These are phyloP conservation scores for Physcomitrium patens DNA, from an alignment of 225 moss, liverwort and hornwort species.

Conservation along the genomic window DNA sequence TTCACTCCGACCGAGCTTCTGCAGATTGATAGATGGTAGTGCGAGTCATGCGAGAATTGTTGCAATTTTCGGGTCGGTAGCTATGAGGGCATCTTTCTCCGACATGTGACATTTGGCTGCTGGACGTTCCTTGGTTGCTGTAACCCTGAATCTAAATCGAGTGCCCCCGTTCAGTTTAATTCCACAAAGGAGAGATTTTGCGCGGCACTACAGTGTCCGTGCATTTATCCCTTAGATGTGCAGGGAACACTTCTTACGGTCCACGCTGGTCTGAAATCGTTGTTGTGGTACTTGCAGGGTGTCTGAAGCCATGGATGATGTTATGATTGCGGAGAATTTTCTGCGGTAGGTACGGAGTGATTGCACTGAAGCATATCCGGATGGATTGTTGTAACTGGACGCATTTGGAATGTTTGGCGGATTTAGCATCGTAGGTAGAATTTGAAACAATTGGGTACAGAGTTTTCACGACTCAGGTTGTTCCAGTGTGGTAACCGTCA, in stretches of 20 bases:
- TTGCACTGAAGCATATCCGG: not conserved
- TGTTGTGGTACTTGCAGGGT: conserved; percentile 25
- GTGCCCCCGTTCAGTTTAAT: not conserved
- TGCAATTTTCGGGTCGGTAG: not conserved
- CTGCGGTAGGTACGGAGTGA: not conserved
- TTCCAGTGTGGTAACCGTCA: conserved; percentile 15
- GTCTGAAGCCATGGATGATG: not conserved
- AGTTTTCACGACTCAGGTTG: not conserved
- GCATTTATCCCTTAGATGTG: not conserved
- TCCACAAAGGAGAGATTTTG: not conserved
- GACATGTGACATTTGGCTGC: conserved; percentile 9
- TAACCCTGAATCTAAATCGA: not conserved
- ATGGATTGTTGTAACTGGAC: not conserved
- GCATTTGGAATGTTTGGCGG: not conserved
- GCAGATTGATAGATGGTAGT: conserved; percentile 8
- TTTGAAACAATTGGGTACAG: conserved; percentile 1
- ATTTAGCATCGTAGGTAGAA: not conserved
- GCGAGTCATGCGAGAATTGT: conserved; percentile 13
- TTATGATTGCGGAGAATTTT: not conserved
- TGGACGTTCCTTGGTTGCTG: not conserved
- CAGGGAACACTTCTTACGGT: not conserved
- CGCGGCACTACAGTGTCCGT: not conserved
- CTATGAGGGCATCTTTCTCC: not conserved
- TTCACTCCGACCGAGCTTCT: conserved; percentile 18
- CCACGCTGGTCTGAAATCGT: not conserved